Evolutionary conservation across 2,329 filamentous ascomycete genomes (phyloP).

Genomic region (Arthroderma sp.): DNA sequence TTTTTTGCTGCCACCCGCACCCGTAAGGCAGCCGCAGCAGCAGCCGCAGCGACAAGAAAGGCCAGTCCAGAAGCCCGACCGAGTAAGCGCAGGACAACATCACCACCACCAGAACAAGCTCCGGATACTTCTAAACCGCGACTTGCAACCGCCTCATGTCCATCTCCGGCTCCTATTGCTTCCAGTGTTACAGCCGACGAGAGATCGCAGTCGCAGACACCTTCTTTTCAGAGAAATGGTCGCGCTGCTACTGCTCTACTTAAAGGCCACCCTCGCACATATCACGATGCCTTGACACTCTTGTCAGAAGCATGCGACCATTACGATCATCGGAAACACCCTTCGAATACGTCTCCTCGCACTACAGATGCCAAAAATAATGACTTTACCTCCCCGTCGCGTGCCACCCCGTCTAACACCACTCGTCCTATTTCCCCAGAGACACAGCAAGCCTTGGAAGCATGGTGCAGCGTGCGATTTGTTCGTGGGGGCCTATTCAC

Average conservation of each 20-base stretch:
- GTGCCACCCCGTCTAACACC: not conserved
- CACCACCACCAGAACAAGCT: not conserved
- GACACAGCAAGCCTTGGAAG: constrained; percentile 49
- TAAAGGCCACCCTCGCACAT: constrained; percentile 8
- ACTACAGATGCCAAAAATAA: not conserved
- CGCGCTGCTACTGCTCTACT: constrained; percentile 8
- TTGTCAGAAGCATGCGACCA: constrained; percentile 8
- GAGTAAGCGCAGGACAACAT: not conserved
- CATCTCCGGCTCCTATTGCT: not conserved
- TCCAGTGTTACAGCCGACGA: not conserved
- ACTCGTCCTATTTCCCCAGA: not conserved
- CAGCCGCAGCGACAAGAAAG: not conserved
- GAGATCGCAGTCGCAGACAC: not conserved
- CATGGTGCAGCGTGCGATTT: constrained; percentile 74
- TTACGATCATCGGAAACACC: not conserved
- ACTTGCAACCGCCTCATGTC: not conserved
- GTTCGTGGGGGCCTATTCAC: constrained; percentile 93
- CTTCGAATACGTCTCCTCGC: not conserved
- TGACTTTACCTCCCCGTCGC: not conserved
- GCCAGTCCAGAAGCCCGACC: not conserved
- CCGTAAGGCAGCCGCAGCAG: not conserved
- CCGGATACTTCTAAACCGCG: not conserved
- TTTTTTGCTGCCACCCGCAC: constrained; percentile 70
- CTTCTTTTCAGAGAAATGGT: constrained; percentile 2
- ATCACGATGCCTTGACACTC: constrained; percentile 10